phyloP scores from a whole-genome alignment of 768 basidiomycete species.

The Leccinum uliginosum region DNA sequence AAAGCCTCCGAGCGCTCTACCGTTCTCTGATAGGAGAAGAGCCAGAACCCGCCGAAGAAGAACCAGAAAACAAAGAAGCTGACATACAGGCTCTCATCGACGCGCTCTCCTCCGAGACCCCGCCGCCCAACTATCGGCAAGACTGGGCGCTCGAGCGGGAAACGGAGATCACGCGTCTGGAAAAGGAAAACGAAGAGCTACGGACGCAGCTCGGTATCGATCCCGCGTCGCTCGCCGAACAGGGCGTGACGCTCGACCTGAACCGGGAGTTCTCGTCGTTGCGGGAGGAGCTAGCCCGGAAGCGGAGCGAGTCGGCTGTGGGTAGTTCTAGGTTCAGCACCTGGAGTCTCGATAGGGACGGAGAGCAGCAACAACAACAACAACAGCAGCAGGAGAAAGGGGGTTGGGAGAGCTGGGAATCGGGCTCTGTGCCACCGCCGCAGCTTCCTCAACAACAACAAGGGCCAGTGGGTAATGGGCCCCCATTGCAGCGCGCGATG shows the following conservation, averaged over 20 bases:
- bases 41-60: constrained; percentile 26
- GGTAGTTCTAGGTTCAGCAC: constrained; percentile 18
- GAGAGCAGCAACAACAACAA: constrained; percentile 19
- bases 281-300: constrained; percentile 20
- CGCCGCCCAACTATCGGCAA: constrained; percentile 39
- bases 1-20: constrained; percentile 65
- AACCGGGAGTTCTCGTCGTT: constrained; percentile 35
- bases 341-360: constrained; percentile 28
- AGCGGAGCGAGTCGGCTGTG: constrained; percentile 25
- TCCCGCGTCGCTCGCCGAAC: constrained; percentile 44
- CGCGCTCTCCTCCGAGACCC: constrained; percentile 35
- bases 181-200: constrained; percentile 78
- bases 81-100: constrained; percentile 43
- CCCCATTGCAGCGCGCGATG: constrained; percentile 43
- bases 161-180: constrained; percentile 75
- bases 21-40: constrained; percentile 67
- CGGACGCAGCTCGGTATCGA: constrained; percentile 76
- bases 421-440: constrained; percentile 18
- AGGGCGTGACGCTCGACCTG: constrained; percentile 49
- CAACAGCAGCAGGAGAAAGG: constrained; percentile 21
- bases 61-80: constrained; percentile 31
- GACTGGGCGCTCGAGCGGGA: constrained; percentile 93
- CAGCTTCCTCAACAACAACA: constrained; percentile 26
- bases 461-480: constrained; percentile 19
- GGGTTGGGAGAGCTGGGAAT: constrained; percentile 28